Conservation (phyloP, 495 filamentous ascomycete species). For the Neurospora tetraspora region DNA sequence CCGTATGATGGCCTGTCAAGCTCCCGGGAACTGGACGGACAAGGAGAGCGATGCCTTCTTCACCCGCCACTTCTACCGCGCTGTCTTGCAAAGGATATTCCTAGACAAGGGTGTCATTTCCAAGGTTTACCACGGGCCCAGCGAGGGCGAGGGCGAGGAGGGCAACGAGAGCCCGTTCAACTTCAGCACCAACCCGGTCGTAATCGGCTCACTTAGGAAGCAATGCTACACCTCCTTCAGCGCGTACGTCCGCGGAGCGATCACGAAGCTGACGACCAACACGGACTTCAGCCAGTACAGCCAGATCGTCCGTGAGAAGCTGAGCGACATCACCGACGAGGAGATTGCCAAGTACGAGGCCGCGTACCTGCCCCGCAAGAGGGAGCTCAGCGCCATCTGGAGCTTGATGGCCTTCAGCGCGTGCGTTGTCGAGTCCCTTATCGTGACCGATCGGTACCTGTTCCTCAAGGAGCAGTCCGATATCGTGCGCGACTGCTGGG, state of each 20-base stretch:
- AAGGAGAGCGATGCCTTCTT: slow-evolving; percentile 80
- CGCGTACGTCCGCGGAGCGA: slow-evolving; percentile 70
- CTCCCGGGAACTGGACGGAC: slow-evolving; percentile 80
- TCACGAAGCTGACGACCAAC: slow-evolving; percentile 59
- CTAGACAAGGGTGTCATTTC: slow-evolving; percentile 67
- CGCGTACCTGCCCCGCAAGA: slow-evolving; percentile 53
- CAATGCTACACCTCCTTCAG: slow-evolving; percentile 65
- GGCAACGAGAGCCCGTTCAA: slow-evolving; percentile 39
- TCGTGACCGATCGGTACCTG: slow-evolving; percentile 87
- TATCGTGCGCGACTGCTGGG: slow-evolving; percentile 67
- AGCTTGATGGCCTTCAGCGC: slow-evolving; percentile 93
- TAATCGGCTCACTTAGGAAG: slow-evolving; percentile 79
- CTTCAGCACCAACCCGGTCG: slow-evolving; percentile 56
- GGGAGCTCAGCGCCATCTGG: slow-evolving; percentile 81
- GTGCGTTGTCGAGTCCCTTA: slow-evolving; percentile 73
- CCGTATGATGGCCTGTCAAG: slow-evolving; percentile 93
- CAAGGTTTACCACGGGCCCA: slow-evolving; percentile 38
- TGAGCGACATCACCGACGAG: slow-evolving; percentile 57
- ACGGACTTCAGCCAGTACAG: slow-evolving; percentile 42
- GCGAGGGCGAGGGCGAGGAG: slow-evolving; percentile 15
- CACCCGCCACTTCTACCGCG: slow-evolving; percentile 86
- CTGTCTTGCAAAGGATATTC: slow-evolving; percentile 81
- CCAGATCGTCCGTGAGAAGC: slow-evolving; percentile 45
- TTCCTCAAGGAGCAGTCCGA: slow-evolving; percentile 70
- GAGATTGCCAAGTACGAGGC: slow-evolving; percentile 62